Percentiles rank a stretch among this genome's conserved stretches.
These are phyloP conservation scores for Rhinocladiella similis DNA, from an alignment of 2,329 filamentous ascomycete genomes.

Conservation along the genomic window DNA sequence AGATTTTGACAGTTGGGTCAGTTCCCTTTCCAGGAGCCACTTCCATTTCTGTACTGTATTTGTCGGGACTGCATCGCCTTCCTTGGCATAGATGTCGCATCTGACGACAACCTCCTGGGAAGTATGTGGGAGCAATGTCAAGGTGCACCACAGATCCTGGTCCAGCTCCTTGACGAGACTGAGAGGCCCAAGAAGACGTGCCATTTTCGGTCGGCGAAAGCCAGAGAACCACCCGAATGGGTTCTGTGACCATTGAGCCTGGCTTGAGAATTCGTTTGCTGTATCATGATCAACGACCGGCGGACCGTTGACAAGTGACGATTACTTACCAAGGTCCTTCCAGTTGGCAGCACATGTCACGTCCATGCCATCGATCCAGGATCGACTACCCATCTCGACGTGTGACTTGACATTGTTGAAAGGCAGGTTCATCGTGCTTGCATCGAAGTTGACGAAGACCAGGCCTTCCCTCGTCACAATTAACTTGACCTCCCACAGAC, in stretches of 20 bases:
- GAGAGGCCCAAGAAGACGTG: constrained; percentile 17
- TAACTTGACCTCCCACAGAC: constrained; percentile 44
- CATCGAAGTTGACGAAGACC: constrained; percentile 27
- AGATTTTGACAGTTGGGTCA: constrained; percentile 6
- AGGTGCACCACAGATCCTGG: constrained; percentile 22
- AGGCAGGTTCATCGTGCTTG: constrained; percentile 23
- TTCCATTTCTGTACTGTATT: constrained; percentile 16
- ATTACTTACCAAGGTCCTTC: constrained; percentile 26
- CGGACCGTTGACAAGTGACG: too few relatives aligned
- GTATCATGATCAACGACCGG: neutral
- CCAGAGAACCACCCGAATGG: constrained; percentile 18
- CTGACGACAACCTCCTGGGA: constrained; percentile 15
- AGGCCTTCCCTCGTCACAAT: constrained; percentile 23
- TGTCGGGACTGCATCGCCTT: constrained; percentile 6
- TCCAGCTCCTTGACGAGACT: constrained; percentile 24
- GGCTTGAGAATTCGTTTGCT: constrained; percentile 25
- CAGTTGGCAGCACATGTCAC: constrained; percentile 20
- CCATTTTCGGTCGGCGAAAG: constrained; percentile 17
- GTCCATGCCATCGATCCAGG: constrained; percentile 19
- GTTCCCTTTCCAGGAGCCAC: constrained; percentile 21
- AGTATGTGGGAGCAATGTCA: constrained; percentile 19
- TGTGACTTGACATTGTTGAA: constrained; percentile 27
- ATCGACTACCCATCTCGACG: constrained; percentile 16
- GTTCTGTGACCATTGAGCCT: constrained; percentile 20
- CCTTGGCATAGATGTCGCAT: constrained; percentile 21